Evolutionary conservation across 169 alveolate species (phyloP), one percentile per base, ranked within the genome.

Genomic region (Cryptosporidium ryanae): DNA sequence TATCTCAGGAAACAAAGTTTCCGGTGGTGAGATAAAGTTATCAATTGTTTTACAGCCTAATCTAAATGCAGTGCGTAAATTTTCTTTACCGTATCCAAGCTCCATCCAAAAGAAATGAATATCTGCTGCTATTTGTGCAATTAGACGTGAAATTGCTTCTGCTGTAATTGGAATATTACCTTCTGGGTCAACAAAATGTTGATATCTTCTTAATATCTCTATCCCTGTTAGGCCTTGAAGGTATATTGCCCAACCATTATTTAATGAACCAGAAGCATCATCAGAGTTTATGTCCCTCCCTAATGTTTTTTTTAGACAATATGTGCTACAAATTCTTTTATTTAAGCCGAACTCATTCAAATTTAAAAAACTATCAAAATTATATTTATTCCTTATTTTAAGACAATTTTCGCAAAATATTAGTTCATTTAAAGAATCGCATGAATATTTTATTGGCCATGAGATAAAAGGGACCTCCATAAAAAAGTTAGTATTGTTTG

Each of bases 81-180:
- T 66, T 43, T 61, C 87, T 18, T 23, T 10, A 5, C 44, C 59
- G 48, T 17, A 57, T 15, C 87, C 87, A 2, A 76, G 21, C 21
- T 76, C 64, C 6, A 4, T n/a, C 87, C 87, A 76, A 76, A 25
- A 76, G 63, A 76, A 76, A 38, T 68, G 65, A 23, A 90, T 48
- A 31, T 83, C 84, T 27, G 93, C 91, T 0, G 91, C 93, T 18
- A 90, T 48, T 32, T 84, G 90, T 12, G 92, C 84, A 32, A 90
- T 65, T n/a, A 71, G 61, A 55, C 93, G 90, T 10, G 84, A 84
- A 43, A 90, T 50, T 17, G 93, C 93, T 21, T 90, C 93, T 7
- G 84, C 65, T 5, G 90, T 83, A 34, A 90, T 84, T 71, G 93
- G 93, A 52, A 81, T 55, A 7, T 84, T 66, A 17, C 27, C 64